Percentiles rank a stretch among this genome's conserved stretches.
These are phyloP conservation scores for Penicillium sp. DNA, from an alignment of 2,329 filamentous ascomycete genomes.

Conservation along the genomic window DNA sequence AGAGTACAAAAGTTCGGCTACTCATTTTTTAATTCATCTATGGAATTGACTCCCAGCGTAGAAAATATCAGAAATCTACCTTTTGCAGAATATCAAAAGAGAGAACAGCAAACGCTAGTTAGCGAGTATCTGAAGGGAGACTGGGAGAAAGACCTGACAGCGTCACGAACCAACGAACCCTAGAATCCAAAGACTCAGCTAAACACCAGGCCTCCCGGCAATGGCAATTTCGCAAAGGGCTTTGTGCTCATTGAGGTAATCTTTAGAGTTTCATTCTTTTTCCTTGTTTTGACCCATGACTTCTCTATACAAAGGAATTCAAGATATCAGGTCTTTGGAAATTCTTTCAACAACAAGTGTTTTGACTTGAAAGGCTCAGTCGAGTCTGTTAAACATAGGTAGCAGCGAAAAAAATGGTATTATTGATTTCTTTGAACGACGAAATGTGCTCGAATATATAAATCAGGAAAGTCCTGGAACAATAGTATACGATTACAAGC, in stretches of 20 bases:
- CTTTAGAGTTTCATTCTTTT: neutral
- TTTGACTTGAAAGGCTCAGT: neutral
- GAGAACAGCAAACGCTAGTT: neutral
- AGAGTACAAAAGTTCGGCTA: conserved; percentile 18
- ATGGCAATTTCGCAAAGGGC: neutral
- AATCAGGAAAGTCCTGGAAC: neutral
- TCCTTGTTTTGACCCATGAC: no score
- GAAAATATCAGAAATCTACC: neutral
- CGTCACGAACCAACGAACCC: no score
- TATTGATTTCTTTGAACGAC: neutral
- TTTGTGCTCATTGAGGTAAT: neutral
- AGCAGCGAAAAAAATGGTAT: neutral
- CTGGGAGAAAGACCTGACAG: neutral
- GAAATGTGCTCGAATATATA: neutral
- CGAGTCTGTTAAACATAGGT: neutral
- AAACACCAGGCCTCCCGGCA: no score
- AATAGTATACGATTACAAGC: neutral
- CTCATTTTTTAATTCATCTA: conserved; percentile 9
- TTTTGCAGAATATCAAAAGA: neutral
- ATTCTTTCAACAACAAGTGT: neutral
- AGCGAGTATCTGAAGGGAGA: neutral
- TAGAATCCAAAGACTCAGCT: no score
- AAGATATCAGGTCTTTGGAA: neutral
- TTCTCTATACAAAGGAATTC: no score
- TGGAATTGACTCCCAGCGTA: neutral